A percentile compares a stretch with the other conserved stretches of the same genome.
phyloP scores from a whole-genome alignment of 2,329 filamentous ascomycete genomes.

The Hypoxylon sp. region DNA sequence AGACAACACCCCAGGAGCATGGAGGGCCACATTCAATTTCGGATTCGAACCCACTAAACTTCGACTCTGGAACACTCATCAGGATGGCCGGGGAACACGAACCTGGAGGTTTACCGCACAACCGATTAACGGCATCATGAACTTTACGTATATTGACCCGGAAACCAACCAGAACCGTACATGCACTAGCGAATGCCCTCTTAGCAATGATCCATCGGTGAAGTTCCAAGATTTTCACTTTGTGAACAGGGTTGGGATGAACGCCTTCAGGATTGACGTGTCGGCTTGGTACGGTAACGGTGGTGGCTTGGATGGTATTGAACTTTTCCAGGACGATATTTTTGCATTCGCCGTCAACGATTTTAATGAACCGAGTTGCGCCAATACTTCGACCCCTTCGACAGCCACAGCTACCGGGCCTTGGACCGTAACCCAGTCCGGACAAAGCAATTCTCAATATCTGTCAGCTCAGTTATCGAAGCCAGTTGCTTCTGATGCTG shows the following conservation, averaged over 20 bases:
- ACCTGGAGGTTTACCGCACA: constrained; percentile 89
- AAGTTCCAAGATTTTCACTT: constrained; percentile 92
- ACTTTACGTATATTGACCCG: constrained; percentile 90
- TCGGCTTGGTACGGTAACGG: constrained; percentile 89
- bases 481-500: constrained; percentile 69
- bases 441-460: constrained; percentile 81
- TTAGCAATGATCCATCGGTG: constrained; percentile 77
- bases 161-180: constrained; percentile 74
- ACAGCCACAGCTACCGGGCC: constrained; percentile 78
- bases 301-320: constrained; percentile 86
- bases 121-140: constrained; percentile 93
- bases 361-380: constrained; percentile 91
- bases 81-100: constrained; percentile 87
- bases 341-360: constrained; percentile 86
- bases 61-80: constrained; percentile 88
- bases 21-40: constrained; percentile 86
- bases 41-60: constrained; percentile 90
- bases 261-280: constrained; percentile 86
- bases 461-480: constrained; percentile 76
- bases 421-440: constrained; percentile 79
- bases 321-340: constrained; percentile 89
- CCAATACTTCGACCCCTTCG: constrained; percentile 74
- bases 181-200: constrained; percentile 88
- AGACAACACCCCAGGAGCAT: constrained; percentile 82
- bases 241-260: constrained; percentile 90